Evolutionary conservation across 805 yeast species (phyloP), one percentile per base, ranked within the genome.

Genomic region (Brettanomyces nanus): DNA sequence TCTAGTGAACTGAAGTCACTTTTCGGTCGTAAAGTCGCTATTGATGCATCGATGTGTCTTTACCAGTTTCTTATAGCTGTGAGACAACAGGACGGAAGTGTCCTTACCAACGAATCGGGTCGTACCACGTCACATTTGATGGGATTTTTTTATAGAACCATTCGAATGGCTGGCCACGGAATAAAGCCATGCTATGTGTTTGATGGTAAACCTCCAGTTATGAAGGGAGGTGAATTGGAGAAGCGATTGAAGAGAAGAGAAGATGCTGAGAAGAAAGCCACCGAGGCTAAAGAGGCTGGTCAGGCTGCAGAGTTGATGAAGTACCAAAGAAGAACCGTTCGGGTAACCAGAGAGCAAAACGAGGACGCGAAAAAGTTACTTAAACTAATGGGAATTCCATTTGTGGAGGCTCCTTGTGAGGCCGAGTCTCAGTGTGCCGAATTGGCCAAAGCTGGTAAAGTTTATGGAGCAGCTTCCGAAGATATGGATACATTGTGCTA

Each of bases 391-490:
- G 99, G 99, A 0, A 83, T 92, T 35, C 99, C 99, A 2, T 85
- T 67, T 49, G 82, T 92, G 4, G 78, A 77, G 38, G 97, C 98
- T 0, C 98, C 99, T 1, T 81, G 96, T 56, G 99, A 92, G 61
- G 99, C 99, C 2, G 99, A 92, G 58, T 95, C 98, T 0, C 97
- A 92, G 53, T 92, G 98, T 66, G 97, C 98, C 0, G 92, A 78
- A 45, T 63, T 92, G 34, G 97, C 97, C 3, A 74, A 77, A 41
- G 74, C 77, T 10, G 97, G 95, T 2, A 87, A 86, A 54, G 97
- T 90, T 0, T 92, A 80, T 56, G 98, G 95, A 6, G 95, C 97
- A 3, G 98, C 97, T 1, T 83, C 95, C 5, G 98, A 92, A 58
- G 98, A 92, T 75, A 92, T 92, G 98, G 98, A 92, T 62, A 92